Evolutionary conservation across 1,139 yeast genomes (phyloP), one percentile per base, ranked within the genome.

Genomic region (Yamadazyma atmosphaerica): DNA sequence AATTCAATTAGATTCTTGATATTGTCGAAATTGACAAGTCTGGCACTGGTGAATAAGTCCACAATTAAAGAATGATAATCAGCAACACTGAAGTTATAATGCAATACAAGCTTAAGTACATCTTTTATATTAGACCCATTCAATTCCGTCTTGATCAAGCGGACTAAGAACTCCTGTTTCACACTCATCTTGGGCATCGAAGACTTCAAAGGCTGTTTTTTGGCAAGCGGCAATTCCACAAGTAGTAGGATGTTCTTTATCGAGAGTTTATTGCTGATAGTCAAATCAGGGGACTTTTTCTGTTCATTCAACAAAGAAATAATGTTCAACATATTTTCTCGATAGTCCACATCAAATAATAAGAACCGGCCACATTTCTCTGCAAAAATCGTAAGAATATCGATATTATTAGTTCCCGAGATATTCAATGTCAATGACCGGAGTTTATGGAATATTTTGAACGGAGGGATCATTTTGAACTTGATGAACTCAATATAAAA

Each of bases 401-500:
- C 94, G 40, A 85, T 72, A 50, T 83, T 84, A 46, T 77, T 76
- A 0, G 77, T 67, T 3, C 61, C 64, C 1, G 25, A 15, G 37
- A 85, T 59, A 41, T 75, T 72, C 41, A 77, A 44, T 1, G 83
- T 77, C 44, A 84, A 61, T 1, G 71, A 63, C 45, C 85, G 68
- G 38, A 85, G 74, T 54, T 81, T 84, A 58, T 88, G 92, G 56
- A 88, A 85, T 4, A 83, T 71, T 39, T 83, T 70, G 58, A 79
- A 84, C 15, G 70, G 66, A 0, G 95, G 94, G n/a, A 89, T 69
- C 48, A 88, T 58, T 47, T 77, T 80, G 58, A 89, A 90, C 55
- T 86, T 87, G 34, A 84, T 77, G 63, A 89, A 65, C 53, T 90
- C 97, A 36, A 81, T 68, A 46, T 86, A 82, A 45, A 84, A 83